Conservation (phyloP, 164 flowering plant species). For the Echeveria elegans region DNA sequence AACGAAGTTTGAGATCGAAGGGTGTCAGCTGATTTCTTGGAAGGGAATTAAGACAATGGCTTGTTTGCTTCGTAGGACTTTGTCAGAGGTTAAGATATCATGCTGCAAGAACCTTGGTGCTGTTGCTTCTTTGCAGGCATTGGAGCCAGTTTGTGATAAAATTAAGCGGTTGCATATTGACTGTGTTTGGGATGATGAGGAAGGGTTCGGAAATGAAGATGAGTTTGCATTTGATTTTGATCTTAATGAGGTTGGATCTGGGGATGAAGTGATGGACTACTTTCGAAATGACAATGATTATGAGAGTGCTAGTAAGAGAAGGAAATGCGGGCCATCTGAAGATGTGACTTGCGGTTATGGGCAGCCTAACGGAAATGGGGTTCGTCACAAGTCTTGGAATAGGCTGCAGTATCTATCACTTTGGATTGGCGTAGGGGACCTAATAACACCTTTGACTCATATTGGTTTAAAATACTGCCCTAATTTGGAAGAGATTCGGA, state of each 20-base stretch:
- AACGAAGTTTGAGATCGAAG: conserved; percentile 53
- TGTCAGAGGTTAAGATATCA: conserved; percentile 61
- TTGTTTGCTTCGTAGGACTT: conserved; percentile 38
- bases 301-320: conserved; percentile 15
- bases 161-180: conserved; percentile 69
- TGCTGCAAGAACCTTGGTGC: conserved; percentile 65
- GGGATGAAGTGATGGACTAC: background rate
- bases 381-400: conserved; percentile 38
- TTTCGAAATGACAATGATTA: background rate
- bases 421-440: conserved; percentile 78
- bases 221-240: conserved; percentile 22
- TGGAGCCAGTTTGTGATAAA: conserved; percentile 57
- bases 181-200: conserved; percentile 51
- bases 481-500: conserved; percentile 51
- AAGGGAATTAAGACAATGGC: conserved; percentile 56
- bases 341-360: conserved; percentile 1
- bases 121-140: conserved; percentile 34
- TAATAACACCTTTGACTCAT: conserved; percentile 41
- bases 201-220: conserved; percentile 14
- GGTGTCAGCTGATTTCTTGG: conserved; percentile 60
- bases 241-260: conserved; percentile 21
- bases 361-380: conserved; percentile 31
- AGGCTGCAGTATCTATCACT: conserved; percentile 49
- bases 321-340: conserved; percentile 29
- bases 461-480: conserved; percentile 80